phyloP scores from a whole-genome alignment of 2,329 filamentous ascomycete genomes.

The Rasamsonia emersonii region DNA sequence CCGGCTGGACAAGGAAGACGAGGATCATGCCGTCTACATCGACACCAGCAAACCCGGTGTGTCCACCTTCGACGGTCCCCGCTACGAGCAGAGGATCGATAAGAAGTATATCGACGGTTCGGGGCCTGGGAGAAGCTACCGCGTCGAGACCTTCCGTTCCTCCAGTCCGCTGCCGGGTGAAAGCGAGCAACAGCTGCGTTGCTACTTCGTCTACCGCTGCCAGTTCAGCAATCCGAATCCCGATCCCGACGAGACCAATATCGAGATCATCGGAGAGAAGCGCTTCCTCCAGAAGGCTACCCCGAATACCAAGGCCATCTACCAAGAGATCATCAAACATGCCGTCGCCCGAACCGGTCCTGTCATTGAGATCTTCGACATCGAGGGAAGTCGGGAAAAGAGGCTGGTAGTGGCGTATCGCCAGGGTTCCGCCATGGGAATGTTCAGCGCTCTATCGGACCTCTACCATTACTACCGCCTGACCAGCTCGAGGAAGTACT shows the following conservation, averaged over 20 bases:
- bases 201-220: constrained; percentile 98
- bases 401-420: constrained; percentile 91
- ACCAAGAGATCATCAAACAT: constrained; percentile 83
- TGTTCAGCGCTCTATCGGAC: constrained; percentile 93
- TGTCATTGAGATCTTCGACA: constrained; percentile 96
- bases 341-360: constrained; percentile 80
- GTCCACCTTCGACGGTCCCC: constrained; percentile 66
- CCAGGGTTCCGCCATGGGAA: constrained; percentile 78
- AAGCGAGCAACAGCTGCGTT: constrained; percentile 76
- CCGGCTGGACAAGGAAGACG: constrained; percentile 86
- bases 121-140: constrained; percentile 64
- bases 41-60: constrained; percentile 89
- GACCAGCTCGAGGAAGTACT: constrained; percentile 92
- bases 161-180: constrained; percentile 66
- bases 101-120: constrained; percentile 87
- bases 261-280: constrained; percentile 86
- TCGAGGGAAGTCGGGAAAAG: constrained; percentile 86
- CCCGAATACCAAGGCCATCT: constrained; percentile 88
- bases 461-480: constrained; percentile 98
- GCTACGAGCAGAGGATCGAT: constrained; percentile 89
- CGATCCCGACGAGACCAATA: constrained; percentile 66
- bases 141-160: constrained; percentile 95
- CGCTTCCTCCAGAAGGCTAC: constrained; percentile 95
- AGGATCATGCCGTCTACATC: constrained; percentile 95
- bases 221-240: constrained; percentile 74